Evolutionary conservation across 345 rosid genomes (phyloP).

Genomic region (Physaria fendleri): DNA sequence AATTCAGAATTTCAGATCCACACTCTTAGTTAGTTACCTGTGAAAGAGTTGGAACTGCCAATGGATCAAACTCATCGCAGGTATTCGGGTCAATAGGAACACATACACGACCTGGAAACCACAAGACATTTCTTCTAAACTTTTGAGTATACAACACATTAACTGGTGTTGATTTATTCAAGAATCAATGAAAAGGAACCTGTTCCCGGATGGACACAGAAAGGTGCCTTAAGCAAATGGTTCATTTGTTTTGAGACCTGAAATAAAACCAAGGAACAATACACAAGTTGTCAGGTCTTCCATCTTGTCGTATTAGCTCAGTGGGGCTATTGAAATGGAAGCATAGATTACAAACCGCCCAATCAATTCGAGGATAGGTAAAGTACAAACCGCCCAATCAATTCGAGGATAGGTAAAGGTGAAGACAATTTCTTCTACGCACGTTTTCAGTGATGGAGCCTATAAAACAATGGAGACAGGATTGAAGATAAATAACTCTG

Average conservation of each 20-base stretch:
- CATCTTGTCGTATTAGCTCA: neutral
- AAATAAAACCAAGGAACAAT: constrained; percentile 14
- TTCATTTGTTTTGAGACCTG: constrained; percentile 95
- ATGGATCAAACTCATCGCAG: constrained; percentile 87
- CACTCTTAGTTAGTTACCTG: constrained; percentile 36
- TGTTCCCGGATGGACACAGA: constrained; percentile 92
- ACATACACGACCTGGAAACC: constrained; percentile 68
- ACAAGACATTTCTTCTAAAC: constrained; percentile 2
- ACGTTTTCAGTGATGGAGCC: constrained; percentile 62
- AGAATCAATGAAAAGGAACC: constrained; percentile 33
- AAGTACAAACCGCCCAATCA: constrained; percentile 75
- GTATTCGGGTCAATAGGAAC: constrained; percentile 75
- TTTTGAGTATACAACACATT: neutral
- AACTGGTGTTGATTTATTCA: constrained; percentile 2
- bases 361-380: constrained; percentile 90
- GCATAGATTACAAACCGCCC: constrained; percentile 54
- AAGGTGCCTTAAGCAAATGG: constrained; percentile 96
- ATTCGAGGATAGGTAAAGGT: constrained; percentile 82
- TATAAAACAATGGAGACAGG: constrained; percentile 30
- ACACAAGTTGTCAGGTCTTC: neutral
- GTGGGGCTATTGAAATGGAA: neutral
- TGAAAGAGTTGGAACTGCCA: constrained; percentile 63
- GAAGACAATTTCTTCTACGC: constrained; percentile 84
- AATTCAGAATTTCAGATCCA: neutral
- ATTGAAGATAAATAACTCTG: neutral